Evolutionary conservation across 805 yeast genomes (phyloP), one percentile per base, ranked within the genome.

Genomic region (Candida railenensis): DNA sequence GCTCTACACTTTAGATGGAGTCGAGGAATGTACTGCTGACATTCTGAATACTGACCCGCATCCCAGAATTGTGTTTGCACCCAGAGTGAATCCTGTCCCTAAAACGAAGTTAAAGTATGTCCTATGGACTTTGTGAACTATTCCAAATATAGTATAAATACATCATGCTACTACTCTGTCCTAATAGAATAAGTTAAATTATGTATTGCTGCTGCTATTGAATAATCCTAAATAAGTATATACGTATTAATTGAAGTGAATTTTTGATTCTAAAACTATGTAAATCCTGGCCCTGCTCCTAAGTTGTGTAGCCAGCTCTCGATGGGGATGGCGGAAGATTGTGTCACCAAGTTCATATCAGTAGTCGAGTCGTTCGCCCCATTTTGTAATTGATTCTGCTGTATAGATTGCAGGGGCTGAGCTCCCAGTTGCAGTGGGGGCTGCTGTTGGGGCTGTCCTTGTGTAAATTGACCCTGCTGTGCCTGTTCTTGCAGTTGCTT

Each of bases 271-370:
- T 7, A 25, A 25, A 25, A 25, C 11, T 44, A 57, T 14, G 51
- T 53, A 43, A 65, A 64, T 11, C 69, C 67, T 2, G 69, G 66
- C 1, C 68, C 67, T 0, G 67, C 53, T 3, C 67, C 70, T 59
- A 65, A 58, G 48, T 57, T 57, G 38, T 62, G 60, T 45, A 65
- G 55, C 71, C 71, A 65, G 46, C 65, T 69, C 34, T 46, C 9
- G 39, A 30, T 15, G 21, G 40, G 38, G 44, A 51, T 42, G 34
- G 50, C 52, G 19, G 52, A 38, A 15, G 48, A 49, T 37, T 44
- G 36, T 4, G 46, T 43, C 45, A 48, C 42, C 19, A 34, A 44
- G 38, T 37, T 39, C 9, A 38, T 48, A 7, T 48, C 50, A 18
- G 42, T 40, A 19, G 45, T 43, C 38, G 44, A 43, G 15, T 33